Conservation (phyloP, 768 basidiomycete species). For the Mycena chlorophos region DNA sequence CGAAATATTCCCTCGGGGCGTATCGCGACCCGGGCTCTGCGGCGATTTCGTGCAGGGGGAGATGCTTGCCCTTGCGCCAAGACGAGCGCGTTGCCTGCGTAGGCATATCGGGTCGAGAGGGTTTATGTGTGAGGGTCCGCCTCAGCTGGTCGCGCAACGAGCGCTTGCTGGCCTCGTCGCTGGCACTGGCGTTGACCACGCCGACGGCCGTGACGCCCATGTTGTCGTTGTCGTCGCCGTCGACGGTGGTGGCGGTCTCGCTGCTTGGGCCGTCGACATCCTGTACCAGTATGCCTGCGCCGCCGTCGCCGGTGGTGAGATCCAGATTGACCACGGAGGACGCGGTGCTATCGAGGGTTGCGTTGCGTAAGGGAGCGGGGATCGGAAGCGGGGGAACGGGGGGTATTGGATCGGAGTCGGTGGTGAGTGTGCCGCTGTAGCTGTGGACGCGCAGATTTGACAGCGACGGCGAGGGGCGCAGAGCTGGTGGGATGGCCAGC, state of each 20-base stretch:
- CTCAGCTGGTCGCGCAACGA: conserved; percentile 69
- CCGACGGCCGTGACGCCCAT: no score
- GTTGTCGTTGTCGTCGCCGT: conserved; percentile 54
- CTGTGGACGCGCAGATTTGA: conserved; percentile 59
- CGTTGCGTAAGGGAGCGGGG: conserved; percentile 25
- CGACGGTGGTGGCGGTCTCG: conserved; percentile 52
- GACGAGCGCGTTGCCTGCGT: conserved; percentile 29
- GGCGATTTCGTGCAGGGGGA: conserved; percentile 41
- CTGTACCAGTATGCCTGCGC: conserved; percentile 70
- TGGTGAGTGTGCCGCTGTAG: conserved; percentile 39
- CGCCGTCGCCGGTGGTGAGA: no score
- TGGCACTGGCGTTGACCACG: conserved; percentile 42
- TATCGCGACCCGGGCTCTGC: conserved; percentile 41
- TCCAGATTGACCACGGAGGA: conserved; percentile 73
- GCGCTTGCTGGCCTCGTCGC: conserved; percentile 63
- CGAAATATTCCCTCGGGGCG: conserved; percentile 79
- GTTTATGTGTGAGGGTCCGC: conserved; percentile 59
- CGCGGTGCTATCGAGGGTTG: conserved; percentile 60
- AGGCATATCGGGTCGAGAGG: conserved; percentile 49
- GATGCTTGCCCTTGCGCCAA: conserved; percentile 32
- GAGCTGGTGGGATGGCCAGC: conserved; percentile 49
- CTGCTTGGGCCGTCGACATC: conserved; percentile 68
- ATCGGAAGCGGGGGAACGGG: conserved; percentile 16
- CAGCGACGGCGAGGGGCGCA: conserved; percentile 56
- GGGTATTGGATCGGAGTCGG: conserved; percentile 31